Conservation (phyloP, 345 rosid species). For the Eucalyptus sp. region DNA sequence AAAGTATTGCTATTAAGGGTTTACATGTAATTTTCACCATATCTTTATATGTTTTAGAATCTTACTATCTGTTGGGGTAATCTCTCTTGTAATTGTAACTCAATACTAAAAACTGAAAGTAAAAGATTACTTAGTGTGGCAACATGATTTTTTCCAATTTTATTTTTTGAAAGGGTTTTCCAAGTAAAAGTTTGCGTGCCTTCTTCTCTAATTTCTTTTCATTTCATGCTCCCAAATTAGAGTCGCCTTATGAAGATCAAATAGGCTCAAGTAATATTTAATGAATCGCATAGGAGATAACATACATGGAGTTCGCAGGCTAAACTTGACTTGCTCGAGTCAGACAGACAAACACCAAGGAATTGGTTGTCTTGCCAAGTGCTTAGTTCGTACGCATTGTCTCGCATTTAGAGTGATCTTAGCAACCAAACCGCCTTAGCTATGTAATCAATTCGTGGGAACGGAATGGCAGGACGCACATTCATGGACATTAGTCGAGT, state of each 20-base stretch:
- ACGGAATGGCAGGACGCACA: neutral
- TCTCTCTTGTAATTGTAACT: neutral
- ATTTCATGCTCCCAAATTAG: neutral
- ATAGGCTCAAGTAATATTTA: neutral
- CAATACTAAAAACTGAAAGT: rapidly evolving
- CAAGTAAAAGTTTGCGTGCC: neutral
- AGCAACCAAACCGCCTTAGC: neutral
- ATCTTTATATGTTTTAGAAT: neutral
- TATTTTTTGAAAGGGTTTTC: neutral
- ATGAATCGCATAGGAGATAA: neutral
- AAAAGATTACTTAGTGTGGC: rapidly evolving
- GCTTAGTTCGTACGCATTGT: neutral
- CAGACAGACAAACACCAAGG: neutral
- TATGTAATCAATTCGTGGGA: neutral
- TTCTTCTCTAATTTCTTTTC: neutral
- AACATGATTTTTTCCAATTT: rapidly evolving
- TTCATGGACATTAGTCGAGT: neutral
- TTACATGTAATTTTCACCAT: neutral
- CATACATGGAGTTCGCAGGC: neutral
- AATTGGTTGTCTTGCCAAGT: neutral
- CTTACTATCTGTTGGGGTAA: neutral
- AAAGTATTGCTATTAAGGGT: neutral
- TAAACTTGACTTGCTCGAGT: neutral
- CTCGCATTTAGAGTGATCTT: neutral
- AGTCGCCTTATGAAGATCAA: neutral